Conservation (phyloP, 2,329 filamentous ascomycete genomes). For the Neofusicoccum ribis region DNA sequence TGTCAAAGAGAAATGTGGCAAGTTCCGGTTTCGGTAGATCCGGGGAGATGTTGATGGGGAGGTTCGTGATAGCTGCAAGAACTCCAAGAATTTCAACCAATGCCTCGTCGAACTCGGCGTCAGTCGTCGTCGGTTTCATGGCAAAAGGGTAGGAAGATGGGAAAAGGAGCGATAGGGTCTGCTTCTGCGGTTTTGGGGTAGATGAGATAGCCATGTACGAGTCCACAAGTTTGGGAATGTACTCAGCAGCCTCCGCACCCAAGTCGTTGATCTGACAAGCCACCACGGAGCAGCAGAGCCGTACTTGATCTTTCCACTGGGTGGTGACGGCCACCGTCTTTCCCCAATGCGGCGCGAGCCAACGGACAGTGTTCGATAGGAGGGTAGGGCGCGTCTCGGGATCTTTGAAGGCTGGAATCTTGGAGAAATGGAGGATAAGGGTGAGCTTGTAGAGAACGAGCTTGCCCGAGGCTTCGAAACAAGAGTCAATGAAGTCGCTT, state of each 20-base stretch:
- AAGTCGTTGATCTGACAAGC: constrained; percentile 80
- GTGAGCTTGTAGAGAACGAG: constrained; percentile 89
- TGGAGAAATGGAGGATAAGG: constrained; percentile 87
- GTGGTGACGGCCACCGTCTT: constrained; percentile 70
- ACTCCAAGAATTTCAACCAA: constrained; percentile 87
- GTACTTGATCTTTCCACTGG: constrained; percentile 90
- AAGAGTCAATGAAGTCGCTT: constrained; percentile 92
- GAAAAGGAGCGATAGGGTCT: constrained; percentile 80
- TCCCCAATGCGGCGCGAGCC: constrained; percentile 95
- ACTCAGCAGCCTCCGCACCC: constrained; percentile 79
- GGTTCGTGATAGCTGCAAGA: constrained; percentile 76
- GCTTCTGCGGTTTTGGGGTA: constrained; percentile 59
- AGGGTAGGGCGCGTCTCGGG: constrained; percentile 73
- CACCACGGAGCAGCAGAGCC: constrained; percentile 88
- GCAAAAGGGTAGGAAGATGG: constrained; percentile 89
- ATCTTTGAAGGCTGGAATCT: constrained; percentile 77
- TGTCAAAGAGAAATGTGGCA: constrained; percentile 71
- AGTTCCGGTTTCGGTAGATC: constrained; percentile 75
- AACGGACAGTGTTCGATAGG: constrained; percentile 78
- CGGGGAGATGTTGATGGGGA: constrained; percentile 71
- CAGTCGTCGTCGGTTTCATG: constrained; percentile 62
- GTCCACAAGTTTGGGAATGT: constrained; percentile 86
- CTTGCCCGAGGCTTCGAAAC: constrained; percentile 83
- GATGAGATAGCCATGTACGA: constrained; percentile 79
- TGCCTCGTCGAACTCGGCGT: constrained; percentile 75